Evolutionary conservation across 106 monocot species (phyloP), one percentile per base, ranked within the genome.

Genomic region (Alisma plantagoaquatica): DNA sequence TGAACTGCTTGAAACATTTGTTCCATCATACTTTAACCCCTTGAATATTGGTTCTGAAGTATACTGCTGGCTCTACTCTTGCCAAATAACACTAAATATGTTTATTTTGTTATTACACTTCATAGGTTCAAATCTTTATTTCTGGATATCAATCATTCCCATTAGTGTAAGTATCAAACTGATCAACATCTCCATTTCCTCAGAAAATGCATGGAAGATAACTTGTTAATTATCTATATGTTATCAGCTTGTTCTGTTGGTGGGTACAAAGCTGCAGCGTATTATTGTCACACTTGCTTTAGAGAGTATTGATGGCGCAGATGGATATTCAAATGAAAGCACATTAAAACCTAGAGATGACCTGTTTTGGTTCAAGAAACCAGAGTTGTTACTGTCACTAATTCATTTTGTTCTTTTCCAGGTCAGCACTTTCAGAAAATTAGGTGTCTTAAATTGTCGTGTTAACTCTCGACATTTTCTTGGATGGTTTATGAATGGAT

Each of bases 391-490:
- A n/a, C 44, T 98, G 28, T 60, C 60, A 31, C 60, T 98, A 25
- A 98, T 98, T 49, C 98, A 98, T 72, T 98, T 98, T 58, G 73
- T 98, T 61, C 85, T 98, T 69, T 98, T 98, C 57, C 90, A 98
- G 90, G 98, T 86, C 14, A 7, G 35, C 35, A 38, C 14, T 38
- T 38, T 14, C 14, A 38, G 35, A 38, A 14, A 38, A 6, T 7
- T 38, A 14, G 6, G 6, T 38, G 9, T 38, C 6, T 14, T 38
- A 38, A 7, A 38, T 38, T 38, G 6, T 38, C 35, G 14, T 38
- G 35, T 14, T 7, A 38, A 38, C 14, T 38, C 35, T 38, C n/a
- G n/a, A n/a, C n/a, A n/a, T n/a, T n/a, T n/a, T n/a, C n/a, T n/a
- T n/a, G n/a, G n/a, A n/a, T n/a, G n/a, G n/a, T n/a, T n/a, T n/a